Base-by-base conservation (phyloP, 164 flowering plant species). In the Kingdonia uniflora region DNA sequence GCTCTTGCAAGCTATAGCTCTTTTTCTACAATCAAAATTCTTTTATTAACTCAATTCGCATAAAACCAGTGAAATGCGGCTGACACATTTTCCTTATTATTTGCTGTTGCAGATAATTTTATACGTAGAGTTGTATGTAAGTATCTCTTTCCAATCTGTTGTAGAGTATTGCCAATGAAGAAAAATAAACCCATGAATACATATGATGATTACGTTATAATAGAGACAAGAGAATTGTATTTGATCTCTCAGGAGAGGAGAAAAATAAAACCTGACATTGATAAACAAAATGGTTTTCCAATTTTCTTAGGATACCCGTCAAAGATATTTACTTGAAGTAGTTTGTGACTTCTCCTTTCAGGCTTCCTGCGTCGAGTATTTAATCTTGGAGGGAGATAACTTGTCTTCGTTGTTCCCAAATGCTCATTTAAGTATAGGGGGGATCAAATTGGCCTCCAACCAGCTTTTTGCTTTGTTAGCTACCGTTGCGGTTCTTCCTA, bases 331-430 rank as follows among this genome's bases (percentile, higher is more conserved):
- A 4, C 35, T 29, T 29, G 35, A 29, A 8, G 35, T 8, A 29
- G 35, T 20, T 21, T 47, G 6, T 47, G 24, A 33, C 5, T 37
- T 15, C 33, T 19, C 6, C 17, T 19, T 24, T 19, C 44, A 41
- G 44, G 6, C 44, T 6, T 41, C 2, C n/a, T 41, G 44, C 10
- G 44, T 41, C 3, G 44, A 41, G 10, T 41, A 6, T 41, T 2
- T 41, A 6, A 41, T 41, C 17, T 41, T 41, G n/a, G 44, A 41
- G 44, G 17, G 44, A 2, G 44, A 41, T 16, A 41, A 41, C n/a
- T 14, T 41, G 17, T 6, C 44, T 2, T 2, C 11, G 16, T 14
- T 41, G 11, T 41, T 41, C 44, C 16, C 16, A 2, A 84, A 84
- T 72, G 6, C 15, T 3, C n/a, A 6, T 41, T 41, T 41, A 11